Conservation (phyloP, 2,329 filamentous ascomycete genomes). For the Venturia oleaginea region DNA sequence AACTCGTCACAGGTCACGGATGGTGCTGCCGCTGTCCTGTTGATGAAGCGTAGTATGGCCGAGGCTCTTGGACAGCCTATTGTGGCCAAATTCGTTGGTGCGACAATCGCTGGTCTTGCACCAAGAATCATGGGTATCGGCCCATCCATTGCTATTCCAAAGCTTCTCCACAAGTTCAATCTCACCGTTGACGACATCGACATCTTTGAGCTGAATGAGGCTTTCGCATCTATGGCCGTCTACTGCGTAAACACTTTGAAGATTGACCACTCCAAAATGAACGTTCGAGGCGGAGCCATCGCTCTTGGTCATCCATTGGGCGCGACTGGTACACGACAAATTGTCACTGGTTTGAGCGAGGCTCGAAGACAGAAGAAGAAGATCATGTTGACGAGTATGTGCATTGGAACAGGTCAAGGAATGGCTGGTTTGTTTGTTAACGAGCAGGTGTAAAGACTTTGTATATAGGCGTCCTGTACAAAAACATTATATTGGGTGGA, state of each 20-base stretch:
- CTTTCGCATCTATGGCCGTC: slow-evolving; percentile 94
- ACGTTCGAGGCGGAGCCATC: slow-evolving; percentile 72
- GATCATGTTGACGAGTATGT: slow-evolving; percentile 89
- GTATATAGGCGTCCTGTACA: neutral
- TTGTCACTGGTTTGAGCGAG: slow-evolving; percentile 85
- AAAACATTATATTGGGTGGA: neutral
- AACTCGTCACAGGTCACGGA: slow-evolving; percentile 95
- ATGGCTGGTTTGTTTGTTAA: slow-evolving; percentile 60
- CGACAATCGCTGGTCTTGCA: slow-evolving; percentile 80
- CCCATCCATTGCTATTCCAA: slow-evolving; percentile 61
- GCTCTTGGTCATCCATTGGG: slow-evolving; percentile 77
- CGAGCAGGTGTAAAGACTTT: slow-evolving; percentile 40
- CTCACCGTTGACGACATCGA: slow-evolving; percentile 76
- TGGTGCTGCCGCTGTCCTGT: slow-evolving; percentile 76
- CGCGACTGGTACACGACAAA: slow-evolving; percentile 67
- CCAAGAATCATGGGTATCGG: slow-evolving; percentile 97
- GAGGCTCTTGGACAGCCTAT: slow-evolving; percentile 82
- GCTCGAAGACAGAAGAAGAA: slow-evolving; percentile 77
- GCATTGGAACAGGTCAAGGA: slow-evolving; percentile 55
- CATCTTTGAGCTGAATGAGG: slow-evolving; percentile 91
- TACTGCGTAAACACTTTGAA: slow-evolving; percentile 67
- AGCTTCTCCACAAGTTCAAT: slow-evolving; percentile 74
- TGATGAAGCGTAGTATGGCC: slow-evolving; percentile 92
- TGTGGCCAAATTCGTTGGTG: slow-evolving; percentile 86
- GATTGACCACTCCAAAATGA: slow-evolving; percentile 68